These are phyloP conservation scores for Ocimum tenuiflorum DNA, from an alignment of 257 asterid species.

Conservation along the genomic window DNA sequence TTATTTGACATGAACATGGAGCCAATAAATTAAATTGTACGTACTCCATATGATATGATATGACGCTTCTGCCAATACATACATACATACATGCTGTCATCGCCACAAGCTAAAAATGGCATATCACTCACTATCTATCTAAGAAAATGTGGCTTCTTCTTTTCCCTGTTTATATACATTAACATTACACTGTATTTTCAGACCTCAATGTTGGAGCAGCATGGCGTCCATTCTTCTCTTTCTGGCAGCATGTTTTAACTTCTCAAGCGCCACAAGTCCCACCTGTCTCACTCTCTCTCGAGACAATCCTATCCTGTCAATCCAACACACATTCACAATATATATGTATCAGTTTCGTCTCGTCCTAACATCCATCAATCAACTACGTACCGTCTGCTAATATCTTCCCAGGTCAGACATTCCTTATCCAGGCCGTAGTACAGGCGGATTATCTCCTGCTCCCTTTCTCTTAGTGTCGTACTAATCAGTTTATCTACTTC, in stretches of 20 bases:
- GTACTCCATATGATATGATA: too few species aligned
- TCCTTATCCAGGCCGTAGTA: conserved; percentile 81
- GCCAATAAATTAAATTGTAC: too few species aligned
- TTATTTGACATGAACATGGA: too few species aligned
- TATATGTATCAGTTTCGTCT: too few species aligned
- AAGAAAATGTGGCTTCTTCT: conserved; percentile 17
- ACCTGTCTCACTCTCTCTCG: conserved; percentile 97
- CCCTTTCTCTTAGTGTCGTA: conserved; percentile 60
- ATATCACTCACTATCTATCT: conserved; percentile 21
- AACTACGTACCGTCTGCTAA: conserved; percentile 61
- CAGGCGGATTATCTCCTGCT: conserved; percentile 69
- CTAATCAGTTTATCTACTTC: conserved; percentile 72
- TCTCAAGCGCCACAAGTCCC: conserved; percentile 91
- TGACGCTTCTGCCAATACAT: too few species aligned
- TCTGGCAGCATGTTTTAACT: conserved; percentile 83
- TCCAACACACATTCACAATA: too few species aligned
- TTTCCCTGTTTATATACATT: conserved; percentile 32
- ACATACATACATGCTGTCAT: too few species aligned
- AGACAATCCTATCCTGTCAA: conserved; percentile 86
- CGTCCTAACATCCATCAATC: too few species aligned
- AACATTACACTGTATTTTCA: neutral
- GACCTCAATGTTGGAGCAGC: conserved; percentile 42
- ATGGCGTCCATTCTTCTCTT: conserved; percentile 62
- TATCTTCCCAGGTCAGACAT: conserved; percentile 97
- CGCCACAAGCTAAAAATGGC: neutral